Evolutionary conservation across 2,329 filamentous ascomycete species (phyloP).

Genomic region (Aspergillus fijiensis): DNA sequence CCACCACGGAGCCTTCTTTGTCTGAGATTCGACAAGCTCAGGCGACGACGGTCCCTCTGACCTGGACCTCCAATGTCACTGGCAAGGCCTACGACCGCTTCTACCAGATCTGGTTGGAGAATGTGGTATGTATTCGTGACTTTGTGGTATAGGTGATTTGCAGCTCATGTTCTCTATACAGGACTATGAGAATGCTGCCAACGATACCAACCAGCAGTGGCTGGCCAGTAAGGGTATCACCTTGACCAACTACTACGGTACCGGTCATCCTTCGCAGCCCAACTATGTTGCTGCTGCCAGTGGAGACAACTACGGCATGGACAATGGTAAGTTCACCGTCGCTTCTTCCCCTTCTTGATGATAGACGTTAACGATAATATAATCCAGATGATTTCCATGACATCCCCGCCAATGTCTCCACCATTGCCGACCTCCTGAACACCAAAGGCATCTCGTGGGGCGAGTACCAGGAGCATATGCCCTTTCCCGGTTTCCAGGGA

Average conservation of each 20-base stretch:
- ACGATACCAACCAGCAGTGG: conserved; percentile 50
- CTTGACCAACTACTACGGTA: conserved; percentile 57
- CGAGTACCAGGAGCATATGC: conserved; percentile 74
- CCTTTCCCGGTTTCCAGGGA: conserved; percentile 70
- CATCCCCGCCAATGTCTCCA: conserved; percentile 58
- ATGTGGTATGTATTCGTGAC: conserved; percentile 58
- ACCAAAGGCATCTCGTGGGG: conserved; percentile 64
- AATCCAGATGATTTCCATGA: conserved; percentile 42
- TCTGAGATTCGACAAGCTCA: background rate
- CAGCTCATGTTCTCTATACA: background rate
- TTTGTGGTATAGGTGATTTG: background rate
- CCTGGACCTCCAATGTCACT: conserved; percentile 12
- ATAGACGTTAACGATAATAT: background rate
- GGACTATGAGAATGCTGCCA: conserved; percentile 62
- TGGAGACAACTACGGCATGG: conserved; percentile 71
- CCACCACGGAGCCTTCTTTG: conserved; percentile 1
- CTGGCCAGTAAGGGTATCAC: conserved; percentile 53
- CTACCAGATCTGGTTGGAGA: conserved; percentile 73
- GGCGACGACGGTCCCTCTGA: conserved; percentile 4
- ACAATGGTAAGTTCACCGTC: conserved; percentile 39
- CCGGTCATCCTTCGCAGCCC: conserved; percentile 73
- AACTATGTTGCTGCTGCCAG: conserved; percentile 70
- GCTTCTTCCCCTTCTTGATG: no score
- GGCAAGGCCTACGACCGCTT: conserved; percentile 54
- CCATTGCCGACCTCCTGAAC: conserved; percentile 67